Conservation (phyloP, 176 grass and related monocot species). For the Alopecurus myosuroides region DNA sequence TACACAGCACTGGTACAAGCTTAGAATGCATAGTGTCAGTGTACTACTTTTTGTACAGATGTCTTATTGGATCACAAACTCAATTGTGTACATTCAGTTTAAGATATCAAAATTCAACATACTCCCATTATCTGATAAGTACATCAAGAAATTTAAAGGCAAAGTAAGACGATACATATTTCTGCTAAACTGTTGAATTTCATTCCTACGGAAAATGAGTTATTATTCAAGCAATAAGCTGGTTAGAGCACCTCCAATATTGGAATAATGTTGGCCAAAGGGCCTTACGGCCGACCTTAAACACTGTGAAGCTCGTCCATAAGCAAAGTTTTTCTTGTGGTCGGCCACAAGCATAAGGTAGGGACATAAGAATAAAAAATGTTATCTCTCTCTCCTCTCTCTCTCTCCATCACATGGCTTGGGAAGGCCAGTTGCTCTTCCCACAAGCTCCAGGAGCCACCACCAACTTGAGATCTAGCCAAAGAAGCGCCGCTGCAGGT, state of each 20-base stretch:
- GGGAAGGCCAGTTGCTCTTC: background rate
- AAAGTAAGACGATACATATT: background rate
- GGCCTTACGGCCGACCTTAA: background rate
- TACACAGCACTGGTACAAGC: background rate
- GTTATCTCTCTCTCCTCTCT: background rate
- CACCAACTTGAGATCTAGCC: background rate
- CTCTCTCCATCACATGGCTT: background rate
- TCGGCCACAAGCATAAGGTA: background rate
- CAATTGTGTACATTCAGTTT: background rate
- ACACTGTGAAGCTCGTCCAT: background rate
- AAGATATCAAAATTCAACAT: background rate
- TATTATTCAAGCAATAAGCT: background rate
- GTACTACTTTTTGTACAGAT: background rate
- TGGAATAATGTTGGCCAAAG: background rate
- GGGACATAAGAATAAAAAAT: background rate
- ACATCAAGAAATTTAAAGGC: background rate
- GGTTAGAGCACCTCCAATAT: background rate
- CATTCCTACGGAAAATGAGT: background rate
- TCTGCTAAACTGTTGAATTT: background rate
- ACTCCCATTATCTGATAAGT: background rate
- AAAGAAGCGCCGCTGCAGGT: background rate
- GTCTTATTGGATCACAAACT: background rate
- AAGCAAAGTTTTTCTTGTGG: background rate
- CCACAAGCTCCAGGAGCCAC: background rate
- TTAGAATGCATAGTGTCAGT: background rate